Conservation (phyloP, 169 alveolate species). For the Plasmodium cynomolgi region DNA sequence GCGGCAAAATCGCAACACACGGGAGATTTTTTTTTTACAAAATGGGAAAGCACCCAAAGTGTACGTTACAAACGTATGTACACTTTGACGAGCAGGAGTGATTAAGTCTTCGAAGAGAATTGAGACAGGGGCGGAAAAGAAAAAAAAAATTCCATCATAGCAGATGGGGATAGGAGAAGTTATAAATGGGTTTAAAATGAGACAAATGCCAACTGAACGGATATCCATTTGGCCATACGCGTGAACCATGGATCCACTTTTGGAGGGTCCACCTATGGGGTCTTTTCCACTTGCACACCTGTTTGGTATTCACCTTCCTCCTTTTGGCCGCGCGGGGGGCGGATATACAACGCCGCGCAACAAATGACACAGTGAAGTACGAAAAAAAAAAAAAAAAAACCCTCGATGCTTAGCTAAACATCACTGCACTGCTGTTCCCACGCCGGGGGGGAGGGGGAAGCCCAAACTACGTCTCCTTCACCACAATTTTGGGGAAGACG, state of each 20-base stretch:
- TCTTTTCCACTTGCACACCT: neutral
- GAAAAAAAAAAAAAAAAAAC: neutral
- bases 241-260: neutral
- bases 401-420: neutral
- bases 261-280: neutral
- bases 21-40: neutral
- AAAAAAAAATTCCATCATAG: neutral
- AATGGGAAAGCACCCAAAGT: neutral
- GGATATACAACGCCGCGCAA: neutral
- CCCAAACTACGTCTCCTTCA: conserved; percentile 44
- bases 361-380: neutral
- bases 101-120: neutral
- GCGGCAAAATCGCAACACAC: neutral
- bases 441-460: neutral
- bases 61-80: neutral
- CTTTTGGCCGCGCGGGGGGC: neutral
- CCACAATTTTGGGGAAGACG: conserved; percentile 87
- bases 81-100: neutral
- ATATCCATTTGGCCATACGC: neutral
- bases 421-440: neutral
- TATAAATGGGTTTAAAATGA: neutral
- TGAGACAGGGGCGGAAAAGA: neutral
- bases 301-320: neutral
- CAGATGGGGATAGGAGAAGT: neutral
- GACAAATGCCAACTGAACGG: neutral